Evolutionary conservation across 805 yeast species (phyloP), one percentile per base, ranked within the genome.

Genomic region (Starmera pachycereana): DNA sequence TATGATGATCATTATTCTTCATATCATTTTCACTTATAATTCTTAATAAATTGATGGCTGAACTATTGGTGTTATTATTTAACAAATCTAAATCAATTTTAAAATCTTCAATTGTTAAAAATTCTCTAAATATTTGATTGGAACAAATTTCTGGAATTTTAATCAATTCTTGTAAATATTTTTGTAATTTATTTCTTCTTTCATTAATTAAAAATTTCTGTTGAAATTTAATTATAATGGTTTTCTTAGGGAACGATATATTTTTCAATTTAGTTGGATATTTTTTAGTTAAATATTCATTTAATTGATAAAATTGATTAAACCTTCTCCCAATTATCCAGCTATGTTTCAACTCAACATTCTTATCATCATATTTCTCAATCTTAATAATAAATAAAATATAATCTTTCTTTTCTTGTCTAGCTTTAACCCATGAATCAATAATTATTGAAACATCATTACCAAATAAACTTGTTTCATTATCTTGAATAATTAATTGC

Each of bases 271-370:
- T 64, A 7, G 27, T 22, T 0, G 77, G 70, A 48, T 77, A 80
- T 35, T 60, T 64, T 3, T 58, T 56, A 41, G 69, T 74, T 48
- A 89, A 60, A 45, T 82, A 77, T 44, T 74, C 76, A 53, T 89
- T 78, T 29, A 89, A 63, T 45, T 71, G 74, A 58, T 69, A 78
- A 57, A 89, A 89, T 53, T 90, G 96, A 49, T 84, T 84, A 53
- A 78, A 89, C 42, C 97, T 66, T 48, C 96, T 64, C 0, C 95
- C 90, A n/a, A 88, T 83, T 39, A 85, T 76, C 97, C 97, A 90
- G 0, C 89, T 86, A 3, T 74, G 65, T 6, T 70, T 68, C 8
- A 62, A 55, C 3, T 64, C 68, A 3, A 72, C 74, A 28, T 58
- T 54, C 7, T 60, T 60, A 1, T 42, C 44, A 1, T 56, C 50